A percentile compares a stretch with the other conserved stretches of the same genome.
Conservation (phyloP, 1,284 basidiomycete species). For the Puccinia triticina region DNA sequence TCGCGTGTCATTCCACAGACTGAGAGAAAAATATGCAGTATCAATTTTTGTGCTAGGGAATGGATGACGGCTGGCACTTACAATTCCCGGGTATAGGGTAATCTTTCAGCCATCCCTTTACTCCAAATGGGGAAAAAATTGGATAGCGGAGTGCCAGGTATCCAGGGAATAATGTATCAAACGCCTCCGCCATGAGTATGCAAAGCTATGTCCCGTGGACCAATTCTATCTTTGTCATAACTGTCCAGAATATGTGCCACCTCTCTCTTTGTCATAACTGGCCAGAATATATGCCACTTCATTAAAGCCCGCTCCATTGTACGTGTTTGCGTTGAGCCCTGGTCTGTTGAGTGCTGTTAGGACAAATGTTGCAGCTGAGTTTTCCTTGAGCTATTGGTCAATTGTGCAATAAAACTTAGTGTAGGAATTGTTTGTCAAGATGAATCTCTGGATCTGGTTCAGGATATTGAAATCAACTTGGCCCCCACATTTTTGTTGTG, state of each 20-base stretch:
- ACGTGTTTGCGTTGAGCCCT: background rate
- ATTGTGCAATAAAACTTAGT: background rate
- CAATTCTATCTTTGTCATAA: too few relatives aligned
- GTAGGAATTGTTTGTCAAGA: background rate
- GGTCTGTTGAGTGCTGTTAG: background rate
- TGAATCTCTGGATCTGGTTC: background rate
- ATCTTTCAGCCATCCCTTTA: slow-evolving; percentile 1
- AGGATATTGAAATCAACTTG: background rate
- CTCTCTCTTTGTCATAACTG: background rate
- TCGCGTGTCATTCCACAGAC: background rate
- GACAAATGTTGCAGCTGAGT: background rate
- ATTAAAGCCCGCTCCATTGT: background rate
- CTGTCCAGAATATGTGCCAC: too few relatives aligned
- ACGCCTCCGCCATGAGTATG: background rate
- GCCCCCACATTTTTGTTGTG: background rate
- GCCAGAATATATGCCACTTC: background rate
- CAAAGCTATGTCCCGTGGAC: background rate
- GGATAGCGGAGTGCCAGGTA: slow-evolving; percentile 19
- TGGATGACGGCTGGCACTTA: background rate
- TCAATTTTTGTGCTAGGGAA: background rate
- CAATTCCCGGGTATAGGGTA: too few relatives aligned
- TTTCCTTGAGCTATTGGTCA: background rate
- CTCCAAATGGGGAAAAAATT: slow-evolving; percentile 17
- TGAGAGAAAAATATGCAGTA: background rate
- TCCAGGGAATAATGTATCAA: background rate